Evolutionary conservation across 805 yeast genomes (phyloP), one percentile per base, ranked within the genome.

Genomic region (Wickerhamiella azyma): DNA sequence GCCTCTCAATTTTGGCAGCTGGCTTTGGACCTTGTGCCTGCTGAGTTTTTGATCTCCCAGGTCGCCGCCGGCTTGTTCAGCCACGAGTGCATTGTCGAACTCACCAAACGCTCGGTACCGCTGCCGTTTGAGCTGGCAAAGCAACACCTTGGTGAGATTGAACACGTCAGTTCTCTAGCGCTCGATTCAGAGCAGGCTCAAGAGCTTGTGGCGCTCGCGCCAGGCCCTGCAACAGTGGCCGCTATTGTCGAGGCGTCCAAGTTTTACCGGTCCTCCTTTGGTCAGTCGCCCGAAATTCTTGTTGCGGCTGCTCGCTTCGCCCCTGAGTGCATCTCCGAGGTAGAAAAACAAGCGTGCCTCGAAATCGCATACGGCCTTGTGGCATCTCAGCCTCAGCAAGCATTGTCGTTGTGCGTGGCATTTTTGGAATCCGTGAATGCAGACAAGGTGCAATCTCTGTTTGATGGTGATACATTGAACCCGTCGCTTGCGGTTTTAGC

Each of bases 371-470:
- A 75, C 64, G 2, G 76, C 76, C 53, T 79, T 86, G 45, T 77
- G 78, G 79, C 80, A 79, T 5, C 67, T 59, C 8, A 75, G 75
- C 94, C 95, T 85, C 17, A 68, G 8, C 32, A 36, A 8, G 37
- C 43, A 13, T 30, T 41, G 29, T 13, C 21, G 10, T 17, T 41
- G 5, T 41, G 32, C 19, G 33, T 14, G 17, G 19, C 37, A 8
- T 32, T 41, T 18, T 19, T 30, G 30, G 43, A 32, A 3, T 6
- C 38, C 2, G 21, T 41, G 7, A n/a, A 26, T 10, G n/a, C n/a
- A 8, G 9, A 21, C 8, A 19, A 21, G 21, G 37, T 21, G 5
- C 38, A n/a, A n/a, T 30, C 33, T 19, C 9, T 28, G 9, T 28
- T 28, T 13, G n/a, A 28, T 13, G n/a, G n/a, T 13, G 30, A 28